A percentile compares a stretch with the other conserved stretches of the same genome.
Conservation (phyloP, 1,284 basidiomycete species). For the Malassezia furfur region DNA sequence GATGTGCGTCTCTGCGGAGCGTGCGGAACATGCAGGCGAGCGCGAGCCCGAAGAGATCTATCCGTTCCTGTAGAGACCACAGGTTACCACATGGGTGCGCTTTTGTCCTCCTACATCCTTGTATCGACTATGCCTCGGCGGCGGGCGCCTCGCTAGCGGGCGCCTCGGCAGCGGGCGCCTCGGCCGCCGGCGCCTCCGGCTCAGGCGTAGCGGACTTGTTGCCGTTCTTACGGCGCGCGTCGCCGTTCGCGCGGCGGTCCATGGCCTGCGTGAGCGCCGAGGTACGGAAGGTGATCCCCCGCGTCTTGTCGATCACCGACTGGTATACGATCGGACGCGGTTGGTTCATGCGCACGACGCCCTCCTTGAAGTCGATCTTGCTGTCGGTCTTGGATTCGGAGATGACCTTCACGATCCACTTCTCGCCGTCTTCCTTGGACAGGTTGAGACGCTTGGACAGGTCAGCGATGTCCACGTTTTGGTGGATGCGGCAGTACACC, state of each 20-base stretch:
- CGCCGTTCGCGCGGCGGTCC: slow-evolving; percentile 50
- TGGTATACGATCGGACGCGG: slow-evolving; percentile 84
- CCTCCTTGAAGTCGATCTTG: slow-evolving; percentile 92
- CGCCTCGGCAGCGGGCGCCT: slow-evolving; percentile 2
- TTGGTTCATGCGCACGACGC: slow-evolving; percentile 89
- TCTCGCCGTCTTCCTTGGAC: slow-evolving; percentile 84
- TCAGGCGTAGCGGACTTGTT: no score
- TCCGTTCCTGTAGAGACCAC: slow-evolving; percentile 11
- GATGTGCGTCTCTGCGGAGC: slow-evolving; percentile 29
- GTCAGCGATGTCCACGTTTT: slow-evolving; percentile 90
- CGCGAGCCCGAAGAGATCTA: slow-evolving; percentile 10
- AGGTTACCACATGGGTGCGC: no score
- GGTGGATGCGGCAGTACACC: slow-evolving; percentile 94
- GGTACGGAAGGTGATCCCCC: slow-evolving; percentile 79
- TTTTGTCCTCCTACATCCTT: no score
- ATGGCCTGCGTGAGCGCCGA: slow-evolving; percentile 82
- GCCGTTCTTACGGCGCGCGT: not conserved
- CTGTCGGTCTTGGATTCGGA: slow-evolving; percentile 93
- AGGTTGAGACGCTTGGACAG: slow-evolving; percentile 86
- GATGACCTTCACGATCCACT: slow-evolving; percentile 98
- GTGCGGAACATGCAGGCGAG: not conserved
- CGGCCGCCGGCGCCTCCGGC: not conserved
- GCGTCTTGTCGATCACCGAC: slow-evolving; percentile 88
- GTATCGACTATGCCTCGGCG: not conserved
- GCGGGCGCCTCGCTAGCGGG: not conserved